Conservation (phyloP, 2,329 filamentous ascomycete species). For the Cercospora janseana region DNA sequence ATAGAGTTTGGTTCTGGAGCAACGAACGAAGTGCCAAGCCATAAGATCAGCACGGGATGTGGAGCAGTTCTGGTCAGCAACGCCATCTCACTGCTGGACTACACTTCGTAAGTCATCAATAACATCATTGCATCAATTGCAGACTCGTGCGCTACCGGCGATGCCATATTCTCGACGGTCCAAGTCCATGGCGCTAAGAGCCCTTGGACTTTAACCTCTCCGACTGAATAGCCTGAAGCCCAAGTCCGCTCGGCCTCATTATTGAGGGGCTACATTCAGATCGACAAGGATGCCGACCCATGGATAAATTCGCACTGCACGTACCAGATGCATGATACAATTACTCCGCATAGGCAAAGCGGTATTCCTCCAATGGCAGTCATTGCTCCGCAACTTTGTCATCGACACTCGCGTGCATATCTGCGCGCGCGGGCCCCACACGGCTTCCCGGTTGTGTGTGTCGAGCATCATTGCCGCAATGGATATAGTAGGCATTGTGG, state of each 20-base stretch:
- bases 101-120: no score
- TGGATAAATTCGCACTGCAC: constrained; percentile 7
- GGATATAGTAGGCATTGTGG: background rate
- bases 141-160: no score
- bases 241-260: no score
- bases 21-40: no score
- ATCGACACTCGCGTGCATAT: background rate
- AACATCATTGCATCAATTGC: no score
- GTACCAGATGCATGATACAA: background rate
- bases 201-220: background rate
- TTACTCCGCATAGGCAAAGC: background rate
- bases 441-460: no score
- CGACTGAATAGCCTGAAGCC: background rate
- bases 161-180: no score
- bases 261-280: background rate
- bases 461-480: background rate
- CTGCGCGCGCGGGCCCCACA: background rate
- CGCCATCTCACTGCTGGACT: no score
- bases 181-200: no score
- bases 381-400: background rate
- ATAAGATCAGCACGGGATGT: no score
- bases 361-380: constrained; percentile 1
- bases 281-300: constrained; percentile 8
- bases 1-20: no score
- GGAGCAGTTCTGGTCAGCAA: no score